These are phyloP conservation scores for Xerocomellus dryophilus DNA, from an alignment of 768 basidiomycete genomes.

Conservation along the genomic window DNA sequence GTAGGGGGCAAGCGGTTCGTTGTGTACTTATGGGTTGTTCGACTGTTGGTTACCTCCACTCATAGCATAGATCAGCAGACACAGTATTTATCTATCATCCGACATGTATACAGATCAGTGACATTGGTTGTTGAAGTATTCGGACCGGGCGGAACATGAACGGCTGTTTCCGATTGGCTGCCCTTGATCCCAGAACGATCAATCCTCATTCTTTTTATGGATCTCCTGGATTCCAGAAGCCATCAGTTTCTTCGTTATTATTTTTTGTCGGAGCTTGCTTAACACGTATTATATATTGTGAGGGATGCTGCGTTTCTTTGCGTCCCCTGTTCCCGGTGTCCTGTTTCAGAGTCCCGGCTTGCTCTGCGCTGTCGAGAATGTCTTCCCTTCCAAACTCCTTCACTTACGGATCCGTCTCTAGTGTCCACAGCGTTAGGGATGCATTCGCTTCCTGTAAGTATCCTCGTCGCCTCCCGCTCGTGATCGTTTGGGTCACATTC, in stretches of 20 bases:
- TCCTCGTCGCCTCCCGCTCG: neutral
- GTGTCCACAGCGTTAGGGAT: conserved; percentile 48
- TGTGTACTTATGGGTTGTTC: conserved; percentile 6
- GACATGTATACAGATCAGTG: conserved; percentile 9
- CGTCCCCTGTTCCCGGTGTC: neutral
- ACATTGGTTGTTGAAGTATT: neutral
- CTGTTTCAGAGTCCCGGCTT: neutral
- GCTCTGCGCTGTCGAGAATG: conserved; percentile 31
- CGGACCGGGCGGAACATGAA: conserved; percentile 12
- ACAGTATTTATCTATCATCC: conserved; percentile 21
- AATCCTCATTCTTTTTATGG: neutral
- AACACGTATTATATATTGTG: neutral
- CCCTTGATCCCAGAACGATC: neutral
- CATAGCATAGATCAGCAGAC: conserved; percentile 19
- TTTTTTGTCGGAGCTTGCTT: conserved; percentile 6
- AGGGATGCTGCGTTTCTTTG: neutral
- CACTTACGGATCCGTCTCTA: conserved; percentile 46
- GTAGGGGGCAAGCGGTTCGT: neutral
- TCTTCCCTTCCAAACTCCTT: conserved; percentile 47
- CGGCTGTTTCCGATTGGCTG: conserved; percentile 6
- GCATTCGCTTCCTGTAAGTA: conserved; percentile 59
- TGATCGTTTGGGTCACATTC: conserved; percentile 1
- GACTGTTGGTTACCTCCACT: conserved; percentile 2
- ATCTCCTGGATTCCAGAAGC: no score
- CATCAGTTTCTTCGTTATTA: no score